Conservation (phyloP, 371 early-diverging fungal species). For the Nematocida sp. region DNA sequence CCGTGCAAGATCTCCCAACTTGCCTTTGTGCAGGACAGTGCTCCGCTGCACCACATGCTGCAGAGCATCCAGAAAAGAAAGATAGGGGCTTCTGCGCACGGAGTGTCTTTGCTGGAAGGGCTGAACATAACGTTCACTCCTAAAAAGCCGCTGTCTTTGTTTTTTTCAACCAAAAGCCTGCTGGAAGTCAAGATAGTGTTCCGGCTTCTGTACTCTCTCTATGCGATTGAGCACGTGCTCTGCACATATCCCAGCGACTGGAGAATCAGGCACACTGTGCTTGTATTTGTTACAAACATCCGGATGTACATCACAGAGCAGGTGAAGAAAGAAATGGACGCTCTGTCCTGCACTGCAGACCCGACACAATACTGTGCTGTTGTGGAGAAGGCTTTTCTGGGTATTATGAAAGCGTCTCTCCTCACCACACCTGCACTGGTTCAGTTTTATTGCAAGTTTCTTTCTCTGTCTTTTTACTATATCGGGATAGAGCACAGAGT, state of each 20-base stretch:
- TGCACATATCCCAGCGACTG: background rate
- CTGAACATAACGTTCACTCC: conserved; percentile 16
- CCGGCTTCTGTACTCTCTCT: conserved; percentile 39
- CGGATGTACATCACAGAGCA: conserved; percentile 40
- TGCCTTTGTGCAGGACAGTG: conserved; percentile 8
- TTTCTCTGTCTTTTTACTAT: conserved; percentile 33
- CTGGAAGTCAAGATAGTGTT: conserved; percentile 36
- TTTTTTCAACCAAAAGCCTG: conserved; percentile 29
- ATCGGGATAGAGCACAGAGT: conserved; percentile 30
- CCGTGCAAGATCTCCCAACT: background rate
- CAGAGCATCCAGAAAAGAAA: conserved; percentile 7
- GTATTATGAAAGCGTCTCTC: conserved; percentile 30
- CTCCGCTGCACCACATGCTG: conserved; percentile 6
- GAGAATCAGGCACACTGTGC: conserved; percentile 21
- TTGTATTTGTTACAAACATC: conserved; percentile 27
- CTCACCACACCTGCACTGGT: conserved; percentile 32
- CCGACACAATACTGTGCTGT: background rate
- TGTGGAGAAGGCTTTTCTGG: conserved; percentile 14
- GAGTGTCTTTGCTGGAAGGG: conserved; percentile 34
- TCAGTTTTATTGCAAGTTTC: conserved; percentile 34
- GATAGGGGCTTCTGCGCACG: background rate
- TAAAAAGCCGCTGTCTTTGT: conserved; percentile 25
- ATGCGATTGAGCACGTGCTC: conserved; percentile 30
- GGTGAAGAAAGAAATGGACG: background rate
- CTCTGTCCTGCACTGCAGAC: background rate